A percentile compares a stretch with the other conserved stretches of the same genome.
Evolutionary conservation across 306 rosid species (phyloP).

Genomic region (barrel medic (Medicago truncatula)): MtrunA17r5.0-ANR NC_053044.1:48834501-48835000

Average conservation of each 20-base stretch:
- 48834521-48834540: conserved; percentile 39
- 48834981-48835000: conserved; percentile 77
- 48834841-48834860: too few species aligned
- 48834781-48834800: not conserved
- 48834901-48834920: too few species aligned
- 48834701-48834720: conserved; percentile 77
- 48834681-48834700: conserved; percentile 83
- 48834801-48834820: not conserved
- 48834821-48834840: too few species aligned
- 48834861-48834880: too few species aligned
- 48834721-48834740: conserved; percentile 83
- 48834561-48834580: conserved; percentile 52
- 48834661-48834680: conserved; percentile 65
- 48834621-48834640: conserved; percentile 65
- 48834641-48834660: conserved; percentile 72
- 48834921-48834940: conserved; percentile 2
- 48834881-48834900: too few species aligned
- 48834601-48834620: conserved; percentile 44
- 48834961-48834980: conserved; percentile 95
- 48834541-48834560: conserved; percentile 63
- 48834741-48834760: conserved; percentile 63
- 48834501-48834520: conserved; percentile 2
- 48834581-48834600: conserved; percentile 23
- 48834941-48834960: conserved; percentile 17
- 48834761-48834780: not conserved